phyloP scores from a whole-genome alignment of 768 basidiomycete species.

The Polyporus arcularius region DNA sequence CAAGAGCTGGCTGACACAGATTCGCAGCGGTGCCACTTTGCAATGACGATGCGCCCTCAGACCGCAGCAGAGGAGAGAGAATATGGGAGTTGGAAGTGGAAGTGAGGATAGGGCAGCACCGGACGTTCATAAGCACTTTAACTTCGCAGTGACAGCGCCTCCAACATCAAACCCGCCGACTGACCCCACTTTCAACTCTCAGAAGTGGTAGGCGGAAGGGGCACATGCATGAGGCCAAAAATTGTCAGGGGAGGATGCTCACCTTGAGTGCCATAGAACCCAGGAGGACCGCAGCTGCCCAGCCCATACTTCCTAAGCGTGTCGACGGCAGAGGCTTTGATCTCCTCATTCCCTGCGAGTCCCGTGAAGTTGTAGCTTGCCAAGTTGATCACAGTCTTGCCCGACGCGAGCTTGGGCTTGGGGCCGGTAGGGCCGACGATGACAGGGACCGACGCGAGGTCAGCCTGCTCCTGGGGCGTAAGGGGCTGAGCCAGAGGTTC shows the following conservation, averaged over 20 bases:
- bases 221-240: not conserved
- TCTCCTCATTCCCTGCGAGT: slow-evolving; percentile 81
- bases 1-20: not conserved
- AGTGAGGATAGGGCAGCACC: no score
- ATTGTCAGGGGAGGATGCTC: slow-evolving; percentile 29
- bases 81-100: no score
- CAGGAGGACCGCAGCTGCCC: slow-evolving; percentile 93
- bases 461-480: slow-evolving; percentile 56
- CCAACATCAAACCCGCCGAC: no score
- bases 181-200: no score
- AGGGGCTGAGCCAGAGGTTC: slow-evolving; percentile 76
- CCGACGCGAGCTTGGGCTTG: slow-evolving; percentile 76
- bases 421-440: slow-evolving; percentile 81
- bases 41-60: no score
- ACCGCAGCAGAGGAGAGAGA: no score
- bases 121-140: no score
- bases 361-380: slow-evolving; percentile 93
- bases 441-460: slow-evolving; percentile 75
- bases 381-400: slow-evolving; percentile 81
- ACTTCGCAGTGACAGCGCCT: no score
- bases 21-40: not conserved
- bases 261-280: slow-evolving; percentile 97
- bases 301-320: slow-evolving; percentile 88
- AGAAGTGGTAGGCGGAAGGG: not conserved
- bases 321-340: slow-evolving; percentile 85